A percentile compares a stretch with the other conserved stretches of the same genome.
Conservation (phyloP, 192 early-diverging fungal species). For the Obelidium mucronatum region DNA sequence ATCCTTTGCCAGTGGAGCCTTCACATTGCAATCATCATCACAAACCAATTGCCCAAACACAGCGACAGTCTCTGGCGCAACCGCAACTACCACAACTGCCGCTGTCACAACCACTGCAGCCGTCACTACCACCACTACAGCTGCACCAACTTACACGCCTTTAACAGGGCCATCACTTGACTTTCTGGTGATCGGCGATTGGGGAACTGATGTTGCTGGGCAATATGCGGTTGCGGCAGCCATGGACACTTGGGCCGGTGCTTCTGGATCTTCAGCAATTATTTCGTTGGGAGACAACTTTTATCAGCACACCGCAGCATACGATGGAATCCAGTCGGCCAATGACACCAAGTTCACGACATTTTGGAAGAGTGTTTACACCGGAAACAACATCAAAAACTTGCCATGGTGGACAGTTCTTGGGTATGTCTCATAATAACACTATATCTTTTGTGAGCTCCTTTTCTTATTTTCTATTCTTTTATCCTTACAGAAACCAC, state of each 20-base stretch:
- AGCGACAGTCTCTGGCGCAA: background rate
- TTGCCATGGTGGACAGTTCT: constrained; percentile 32
- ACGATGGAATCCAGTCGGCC: constrained; percentile 19
- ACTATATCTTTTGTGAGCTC: background rate
- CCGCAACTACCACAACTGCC: background rate
- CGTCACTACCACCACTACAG: background rate
- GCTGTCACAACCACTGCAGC: background rate
- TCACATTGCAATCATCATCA: background rate
- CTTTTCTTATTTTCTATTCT: background rate
- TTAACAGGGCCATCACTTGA: background rate
- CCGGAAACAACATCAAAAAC: background rate
- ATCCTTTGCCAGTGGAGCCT: background rate
- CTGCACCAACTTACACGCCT: background rate
- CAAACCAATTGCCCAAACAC: background rate
- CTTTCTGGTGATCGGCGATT: constrained; percentile 26
- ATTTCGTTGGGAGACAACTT: constrained; percentile 36
- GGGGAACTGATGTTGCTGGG: constrained; percentile 18
- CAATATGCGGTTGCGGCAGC: constrained; percentile 4
- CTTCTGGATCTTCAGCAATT: background rate
- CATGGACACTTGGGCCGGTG: constrained; percentile 22
- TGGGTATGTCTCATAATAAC: background rate
- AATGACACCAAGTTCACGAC: constrained; percentile 25
- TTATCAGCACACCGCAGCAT: background rate
- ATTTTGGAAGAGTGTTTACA: constrained; percentile 8
- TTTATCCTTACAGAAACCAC: constrained; percentile 9